A percentile compares a stretch with the other conserved stretches of the same genome.
phyloP scores from a whole-genome alignment of 169 alveolate genomes.

The Plasmodium inui region DNA sequence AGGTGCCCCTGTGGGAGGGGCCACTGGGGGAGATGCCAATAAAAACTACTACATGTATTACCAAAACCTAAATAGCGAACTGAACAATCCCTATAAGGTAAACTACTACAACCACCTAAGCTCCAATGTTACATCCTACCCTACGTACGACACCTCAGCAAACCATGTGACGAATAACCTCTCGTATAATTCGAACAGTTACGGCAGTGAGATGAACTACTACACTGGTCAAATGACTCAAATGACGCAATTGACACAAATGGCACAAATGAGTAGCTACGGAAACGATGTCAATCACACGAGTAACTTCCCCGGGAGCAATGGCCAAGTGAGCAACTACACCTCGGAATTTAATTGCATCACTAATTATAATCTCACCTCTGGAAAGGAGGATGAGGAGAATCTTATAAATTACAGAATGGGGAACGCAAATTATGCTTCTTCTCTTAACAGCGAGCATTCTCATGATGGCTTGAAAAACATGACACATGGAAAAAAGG shows the following conservation, averaged over 20 bases:
- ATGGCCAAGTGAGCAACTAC: not conserved
- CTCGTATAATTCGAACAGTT: constrained; percentile 29
- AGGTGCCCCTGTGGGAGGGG: not conserved
- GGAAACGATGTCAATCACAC: not conserved
- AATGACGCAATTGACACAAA: not conserved
- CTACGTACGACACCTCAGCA: not conserved
- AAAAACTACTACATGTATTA: constrained; percentile 21
- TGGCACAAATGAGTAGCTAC: not conserved
- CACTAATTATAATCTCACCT: not conserved
- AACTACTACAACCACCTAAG: constrained; percentile 42
- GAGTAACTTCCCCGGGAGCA: not conserved
- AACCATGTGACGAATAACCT: not conserved
- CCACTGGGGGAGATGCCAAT: not conserved
- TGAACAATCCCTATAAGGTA: constrained; percentile 47
- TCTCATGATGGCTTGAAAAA: not conserved
- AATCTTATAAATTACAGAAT: not conserved
- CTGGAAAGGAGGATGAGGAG: not conserved
- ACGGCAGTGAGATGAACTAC: constrained; percentile 13
- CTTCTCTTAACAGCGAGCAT: not conserved
- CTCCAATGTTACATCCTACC: constrained; percentile 30
- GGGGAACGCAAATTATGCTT: not conserved
- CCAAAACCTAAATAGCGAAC: constrained; percentile 11
- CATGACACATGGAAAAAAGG: constrained; percentile 5
- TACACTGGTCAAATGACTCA: constrained; percentile 28
- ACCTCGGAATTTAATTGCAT: constrained; percentile 1